Evolutionary conservation across 495 filamentous ascomycete species (phyloP), one percentile per base, ranked within the genome.

Genomic region (Aspergillus sparsus): DNA sequence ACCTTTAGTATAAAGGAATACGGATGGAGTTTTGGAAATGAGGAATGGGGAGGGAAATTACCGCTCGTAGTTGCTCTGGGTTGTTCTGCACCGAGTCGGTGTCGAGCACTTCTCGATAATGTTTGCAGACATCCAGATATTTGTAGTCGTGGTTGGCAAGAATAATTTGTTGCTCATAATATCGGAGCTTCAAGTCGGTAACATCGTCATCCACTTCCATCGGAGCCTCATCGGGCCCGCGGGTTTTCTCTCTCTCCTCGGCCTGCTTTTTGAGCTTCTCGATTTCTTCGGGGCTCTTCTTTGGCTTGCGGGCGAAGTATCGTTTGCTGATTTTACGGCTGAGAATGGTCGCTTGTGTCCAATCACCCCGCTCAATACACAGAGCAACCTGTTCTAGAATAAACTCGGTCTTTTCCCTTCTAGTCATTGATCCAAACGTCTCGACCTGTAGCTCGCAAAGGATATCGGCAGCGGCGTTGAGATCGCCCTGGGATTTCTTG

Each of bases 371-470:
- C 77, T 98, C 90, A 69, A 98, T 97, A 80, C 94, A 97, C 52
- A 98, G 80, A 11, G 87, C 84, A 50, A 98, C 93, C 75, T 98
- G 94, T 68, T 93, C 91, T 50, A 98, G 82, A 65, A 98, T 98
- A 71, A 98, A 98, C 66, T 97, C 94, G 11, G 90, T 93, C 88
- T 98, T 98, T 73, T 98, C 94, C 61, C 95, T 86, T 65, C 93
- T 82, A 46, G 90, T 88, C 94, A 98, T 98, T 41, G 94, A 98
- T 16, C 94, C 94, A 67, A 98, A 98, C 1, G 94, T 98, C 81
- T 98, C 94, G 15, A 98, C 94, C 73, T 98, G 94, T 56, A 98
- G 82, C 78, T 98, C 94, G 75, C 94, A 98, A 21, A 98, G 83
- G 55, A 91, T 94, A 64, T 96, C 93, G 60, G 90, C 88, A 6